Percentiles rank a stretch among this genome's conserved stretches.
phyloP scores from a whole-genome alignment of 2,329 filamentous ascomycete genomes.

The Tolypocladium inflatum region DNA sequence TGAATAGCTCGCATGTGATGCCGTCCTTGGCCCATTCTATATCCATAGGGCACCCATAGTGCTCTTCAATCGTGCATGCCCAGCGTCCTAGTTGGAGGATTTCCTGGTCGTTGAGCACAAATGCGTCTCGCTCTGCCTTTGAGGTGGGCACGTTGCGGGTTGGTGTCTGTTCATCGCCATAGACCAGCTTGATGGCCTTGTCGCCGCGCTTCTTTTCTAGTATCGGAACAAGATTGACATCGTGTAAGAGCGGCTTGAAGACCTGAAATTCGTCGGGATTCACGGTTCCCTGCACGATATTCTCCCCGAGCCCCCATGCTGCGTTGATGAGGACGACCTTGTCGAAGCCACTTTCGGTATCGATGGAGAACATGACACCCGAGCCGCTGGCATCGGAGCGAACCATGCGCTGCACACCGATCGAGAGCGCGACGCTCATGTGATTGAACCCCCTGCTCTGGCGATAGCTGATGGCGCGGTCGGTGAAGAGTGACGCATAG shows the following conservation, averaged over 20 bases:
- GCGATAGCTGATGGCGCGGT: conserved; percentile 26
- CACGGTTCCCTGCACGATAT: conserved; percentile 25
- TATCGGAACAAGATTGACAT: conserved; percentile 17
- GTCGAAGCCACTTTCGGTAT: conserved; percentile 28
- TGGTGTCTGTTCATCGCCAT: conserved; percentile 14
- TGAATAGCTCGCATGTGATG: conserved; percentile 17
- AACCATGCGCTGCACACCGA: conserved; percentile 20
- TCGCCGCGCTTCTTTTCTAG: conserved; percentile 23
- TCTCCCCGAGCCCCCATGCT: conserved; percentile 27
- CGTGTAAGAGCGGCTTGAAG: conserved; percentile 23
- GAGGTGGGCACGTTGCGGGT: conserved; percentile 27
- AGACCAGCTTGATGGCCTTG: conserved; percentile 24
- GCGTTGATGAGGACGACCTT: conserved; percentile 22
- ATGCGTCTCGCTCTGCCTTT: conserved; percentile 19
- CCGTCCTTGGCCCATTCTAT: conserved; percentile 29
- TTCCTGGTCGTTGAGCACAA: conserved; percentile 22
- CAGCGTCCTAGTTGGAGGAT: conserved; percentile 25
- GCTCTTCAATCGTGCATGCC: conserved; percentile 23
- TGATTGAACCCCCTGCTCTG: conserved; percentile 17
- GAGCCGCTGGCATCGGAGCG: conserved; percentile 23
- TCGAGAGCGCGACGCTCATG: conserved; percentile 15
- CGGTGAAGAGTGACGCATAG: conserved; percentile 28
- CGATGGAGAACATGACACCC: conserved; percentile 30
- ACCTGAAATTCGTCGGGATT: conserved; percentile 29
- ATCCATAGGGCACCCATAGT: conserved; percentile 26